These are phyloP conservation scores for Parachlorella kessleri DNA, from an alignment of 139 green algal genomes.

Conservation along the genomic window DNA sequence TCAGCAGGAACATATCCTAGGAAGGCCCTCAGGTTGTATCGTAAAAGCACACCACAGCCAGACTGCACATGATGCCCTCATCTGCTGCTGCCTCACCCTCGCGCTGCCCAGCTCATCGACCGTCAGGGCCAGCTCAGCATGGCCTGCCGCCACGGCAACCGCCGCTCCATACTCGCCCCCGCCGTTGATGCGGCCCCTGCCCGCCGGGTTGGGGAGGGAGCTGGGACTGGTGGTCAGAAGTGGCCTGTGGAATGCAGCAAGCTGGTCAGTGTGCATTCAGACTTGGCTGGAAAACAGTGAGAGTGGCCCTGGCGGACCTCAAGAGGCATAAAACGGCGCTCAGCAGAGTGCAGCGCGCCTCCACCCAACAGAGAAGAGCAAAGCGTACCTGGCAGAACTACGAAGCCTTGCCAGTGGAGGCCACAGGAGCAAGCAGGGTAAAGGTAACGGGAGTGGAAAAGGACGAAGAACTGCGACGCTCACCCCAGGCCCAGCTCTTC, in stretches of 20 bases:
- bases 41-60: no score
- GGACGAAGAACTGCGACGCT: background rate
- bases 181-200: slow-evolving; percentile 14
- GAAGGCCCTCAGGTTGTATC: no score
- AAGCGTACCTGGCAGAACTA: background rate
- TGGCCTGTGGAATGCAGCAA: slow-evolving; percentile 16
- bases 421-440: background rate
- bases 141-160: slow-evolving; percentile 7
- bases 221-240: no score
- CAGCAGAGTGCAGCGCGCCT: background rate
- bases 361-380: background rate
- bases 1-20: no score
- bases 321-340: background rate
- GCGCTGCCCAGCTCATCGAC: slow-evolving; percentile 34
- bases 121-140: slow-evolving; percentile 21
- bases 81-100: background rate
- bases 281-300: no score
- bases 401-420: background rate
- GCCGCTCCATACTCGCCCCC: slow-evolving; percentile 32
- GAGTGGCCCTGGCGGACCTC: background rate
- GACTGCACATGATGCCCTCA: no score
- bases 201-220: slow-evolving; percentile 11
- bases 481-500: slow-evolving; percentile 30
- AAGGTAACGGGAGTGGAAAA: background rate
- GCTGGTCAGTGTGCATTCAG: no score